Base-by-base conservation (phyloP, 2,329 filamentous ascomycete species). In the Stagonosporopsis tanaceti region DNA sequence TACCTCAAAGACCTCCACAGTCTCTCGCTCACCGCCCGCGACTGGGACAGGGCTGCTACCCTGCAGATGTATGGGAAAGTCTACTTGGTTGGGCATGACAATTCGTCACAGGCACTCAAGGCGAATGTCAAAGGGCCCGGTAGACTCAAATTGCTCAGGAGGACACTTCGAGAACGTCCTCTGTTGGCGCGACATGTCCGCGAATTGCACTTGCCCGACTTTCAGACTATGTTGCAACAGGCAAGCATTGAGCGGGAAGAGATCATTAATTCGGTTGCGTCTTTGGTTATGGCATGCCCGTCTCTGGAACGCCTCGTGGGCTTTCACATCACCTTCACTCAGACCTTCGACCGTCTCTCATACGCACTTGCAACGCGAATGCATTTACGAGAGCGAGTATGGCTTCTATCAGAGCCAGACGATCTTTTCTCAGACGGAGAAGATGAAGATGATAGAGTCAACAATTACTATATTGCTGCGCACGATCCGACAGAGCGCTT, bases 211-310 rank as follows among this genome's bases (percentile, higher is more conserved):
- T 78, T 87, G 11, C 78, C 82, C 2, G 80, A 83, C 41, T 73
- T 83, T 47, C 78, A 84, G 38, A 62, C 68, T 3, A 54, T 75
- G 2, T 75, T 77, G 39, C 64, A 75, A n/a, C 64, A 72, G 41
- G 70, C 70, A 14, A 67, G 70, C 46, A 79, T 78, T 27, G 78
- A 79, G 56, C 78, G 77, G 66, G 77, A 82, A 64, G 80, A 82
- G 46, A 82, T 84, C 50, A 74, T 82, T 40, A 81, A 85, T 55
- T 57, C 82, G 17, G 71, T 86, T 17, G 82, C 83, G 6, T 85
- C 84, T 1, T 75, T 87, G 35, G 82, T 87, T 30, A 85, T 85
- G 80, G 80, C 81, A 2, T 87, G 84, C 63, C 84, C 85, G 7
- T 84, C 83, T 57, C 70, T 87, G 22, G 83, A 87, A 69, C 78